Base-by-base conservation (phyloP, 306 rosid species). In the Quercus mongolica region DNA sequence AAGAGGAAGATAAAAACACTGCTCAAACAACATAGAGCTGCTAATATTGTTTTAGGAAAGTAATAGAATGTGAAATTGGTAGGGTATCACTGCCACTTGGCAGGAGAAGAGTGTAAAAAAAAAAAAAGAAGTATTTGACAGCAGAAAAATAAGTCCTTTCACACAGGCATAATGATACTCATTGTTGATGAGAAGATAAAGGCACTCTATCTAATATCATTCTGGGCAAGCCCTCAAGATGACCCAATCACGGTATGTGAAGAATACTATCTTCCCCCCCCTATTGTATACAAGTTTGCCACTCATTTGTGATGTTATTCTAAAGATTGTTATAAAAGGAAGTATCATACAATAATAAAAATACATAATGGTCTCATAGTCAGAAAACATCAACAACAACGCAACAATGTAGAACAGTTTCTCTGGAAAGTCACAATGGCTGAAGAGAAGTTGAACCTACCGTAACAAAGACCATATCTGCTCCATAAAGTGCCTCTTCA, bases 391-490 rank as follows among this genome's bases (percentile, higher is more conserved):
- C 51, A 19, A n/a, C 52, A 68, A 35, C 19, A 25, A 38, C 28
- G 18, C n/a, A 75, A 28, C 52, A 46, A 14, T 26, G 23, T 13
- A 38, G 5, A 64, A 21, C 5, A 30, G 44, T 71, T 18, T 54
- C 64, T 15, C 69, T 64, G 70, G 80, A 21, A 80, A 84, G 52
- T 81, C 56, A 85, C 33, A 77, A 81, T 76, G 69, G 81, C 56
- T 20, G 69, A 72, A 77, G 71, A 78, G 31, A 71, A 74, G 54
- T 64, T 75, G 84, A 86, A 90, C 92, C 76, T 88, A 95, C 99
- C 15, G 99, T 95, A 67, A 95, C 99, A 75, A 95, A 95, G 78
- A 95, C 98, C 99, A 95, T 95, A 71, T 95, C 99, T 76, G 99
- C 81, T 74, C 99, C 99, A 81, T 83, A 87, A 77, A 95, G 92